Evolutionary conservation across 257 asterid genomes (phyloP).

Genomic region (Solanum appendiculatum): DNA sequence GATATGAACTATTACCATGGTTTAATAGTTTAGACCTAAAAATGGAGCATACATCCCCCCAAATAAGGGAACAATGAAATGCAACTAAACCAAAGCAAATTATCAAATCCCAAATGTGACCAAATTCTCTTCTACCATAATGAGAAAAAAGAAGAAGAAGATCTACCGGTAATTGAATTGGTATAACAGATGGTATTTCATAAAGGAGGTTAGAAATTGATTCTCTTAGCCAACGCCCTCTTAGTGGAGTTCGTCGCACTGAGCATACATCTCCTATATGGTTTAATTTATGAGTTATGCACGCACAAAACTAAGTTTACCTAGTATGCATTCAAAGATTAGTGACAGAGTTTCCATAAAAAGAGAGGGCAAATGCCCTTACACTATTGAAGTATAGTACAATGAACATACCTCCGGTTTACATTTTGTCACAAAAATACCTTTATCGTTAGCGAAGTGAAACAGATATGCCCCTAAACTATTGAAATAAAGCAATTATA

Average conservation of each 20-base stretch:
- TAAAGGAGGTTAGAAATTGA: accelerated
- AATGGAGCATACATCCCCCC: background rate
- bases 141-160: background rate
- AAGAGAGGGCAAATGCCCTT: background rate
- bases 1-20: background rate
- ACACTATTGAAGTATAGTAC: background rate
- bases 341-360: accelerated
- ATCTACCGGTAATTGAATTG: too few relatives aligned
- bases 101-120: background rate
- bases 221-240: background rate
- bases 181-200: too few relatives aligned
- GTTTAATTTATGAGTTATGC: background rate
- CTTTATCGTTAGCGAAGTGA: background rate
- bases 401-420: background rate
- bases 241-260: background rate
- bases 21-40: background rate
- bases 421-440: background rate
- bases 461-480: background rate
- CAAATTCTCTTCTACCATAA: background rate
- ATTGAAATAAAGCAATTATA: background rate
- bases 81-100: background rate
- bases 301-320: too few relatives aligned
- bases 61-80: background rate
- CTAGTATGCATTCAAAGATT: background rate
- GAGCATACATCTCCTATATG: background rate